A percentile compares a stretch with the other conserved stretches of the same genome.
Conservation (phyloP, 1,139 yeast species). For the Zygoascus sp. region DNA sequence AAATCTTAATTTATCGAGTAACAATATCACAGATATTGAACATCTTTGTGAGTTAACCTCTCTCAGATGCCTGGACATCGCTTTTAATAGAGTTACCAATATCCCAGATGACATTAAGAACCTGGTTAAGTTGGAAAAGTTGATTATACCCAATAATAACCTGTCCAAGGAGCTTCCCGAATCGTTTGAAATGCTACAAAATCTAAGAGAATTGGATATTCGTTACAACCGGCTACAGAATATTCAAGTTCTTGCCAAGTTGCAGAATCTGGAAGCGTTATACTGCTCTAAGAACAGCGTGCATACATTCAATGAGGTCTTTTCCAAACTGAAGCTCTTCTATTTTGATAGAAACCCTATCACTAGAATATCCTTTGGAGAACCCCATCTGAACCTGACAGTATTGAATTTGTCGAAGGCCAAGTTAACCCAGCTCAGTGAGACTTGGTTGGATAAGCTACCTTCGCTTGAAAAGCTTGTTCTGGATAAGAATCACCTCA, state of each 20-base stretch:
- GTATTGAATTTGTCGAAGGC: constrained; percentile 77
- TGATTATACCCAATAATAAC: constrained; percentile 72
- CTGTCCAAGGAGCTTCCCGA: constrained; percentile 54
- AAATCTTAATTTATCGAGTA: constrained; percentile 72
- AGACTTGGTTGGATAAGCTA: constrained; percentile 56
- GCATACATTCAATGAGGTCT: constrained; percentile 54
- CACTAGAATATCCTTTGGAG: constrained; percentile 64
- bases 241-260: constrained; percentile 57
- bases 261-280: constrained; percentile 66
- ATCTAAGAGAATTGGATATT: constrained; percentile 71
- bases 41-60: constrained; percentile 58
- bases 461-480: constrained; percentile 69
- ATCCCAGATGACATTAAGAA: constrained; percentile 63
- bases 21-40: constrained; percentile 66
- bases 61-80: constrained; percentile 67
- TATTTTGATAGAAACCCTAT: constrained; percentile 74
- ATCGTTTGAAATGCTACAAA: constrained; percentile 48
- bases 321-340: constrained; percentile 33
- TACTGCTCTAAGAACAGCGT: constrained; percentile 76
- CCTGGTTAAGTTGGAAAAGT: constrained; percentile 55
- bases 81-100: constrained; percentile 65
- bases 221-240: constrained; percentile 67
- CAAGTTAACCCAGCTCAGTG: constrained; percentile 68
- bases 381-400: constrained; percentile 57
- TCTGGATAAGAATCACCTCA: constrained; percentile 78